Evolutionary conservation across 371 early-diverging fungal species (phyloP).

Genomic region (Coemansia sp.): DNA sequence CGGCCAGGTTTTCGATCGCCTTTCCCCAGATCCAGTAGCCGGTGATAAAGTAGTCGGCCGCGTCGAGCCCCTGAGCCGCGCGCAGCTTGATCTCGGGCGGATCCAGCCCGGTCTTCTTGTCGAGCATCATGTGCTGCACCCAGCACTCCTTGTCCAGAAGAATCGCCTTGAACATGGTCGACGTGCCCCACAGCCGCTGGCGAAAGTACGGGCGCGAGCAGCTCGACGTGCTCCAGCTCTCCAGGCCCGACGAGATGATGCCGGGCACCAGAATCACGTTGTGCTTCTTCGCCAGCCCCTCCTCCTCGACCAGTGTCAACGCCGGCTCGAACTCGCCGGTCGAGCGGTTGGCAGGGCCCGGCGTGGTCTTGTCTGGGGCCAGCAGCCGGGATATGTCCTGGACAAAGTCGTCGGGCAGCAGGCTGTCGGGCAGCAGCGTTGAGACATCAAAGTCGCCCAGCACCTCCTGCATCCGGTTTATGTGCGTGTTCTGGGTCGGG

Average conservation of each 20-base stretch:
- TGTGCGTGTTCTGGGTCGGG: slow-evolving; percentile 39
- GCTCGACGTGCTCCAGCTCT: slow-evolving; percentile 83
- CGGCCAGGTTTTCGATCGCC: slow-evolving; percentile 79
- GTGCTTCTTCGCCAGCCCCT: slow-evolving; percentile 45
- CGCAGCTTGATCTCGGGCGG: slow-evolving; percentile 81
- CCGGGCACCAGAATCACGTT: slow-evolving; percentile 92
- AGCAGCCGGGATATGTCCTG: slow-evolving; percentile 61
- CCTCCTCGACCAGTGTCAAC: slow-evolving; percentile 28
- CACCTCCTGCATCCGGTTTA: slow-evolving; percentile 41
- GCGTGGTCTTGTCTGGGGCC: slow-evolving; percentile 49
- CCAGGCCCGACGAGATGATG: slow-evolving; percentile 85
- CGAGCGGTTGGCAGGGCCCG: background rate
- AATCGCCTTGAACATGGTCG: slow-evolving; percentile 78
- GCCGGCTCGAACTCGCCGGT: slow-evolving; percentile 45
- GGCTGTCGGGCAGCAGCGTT: slow-evolving; percentile 63
- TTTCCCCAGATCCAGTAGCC: slow-evolving; percentile 96
- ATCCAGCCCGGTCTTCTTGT: slow-evolving; percentile 83
- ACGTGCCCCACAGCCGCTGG: slow-evolving; percentile 90
- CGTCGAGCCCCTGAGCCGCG: slow-evolving; percentile 89
- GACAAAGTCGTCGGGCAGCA: slow-evolving; percentile 69
- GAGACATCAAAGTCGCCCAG: slow-evolving; percentile 64
- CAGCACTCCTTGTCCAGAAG: slow-evolving; percentile 85
- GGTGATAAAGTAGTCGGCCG: slow-evolving; percentile 92
- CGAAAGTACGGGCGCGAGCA: slow-evolving; percentile 80
- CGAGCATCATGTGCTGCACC: slow-evolving; percentile 79